phyloP scores from a whole-genome alignment of 192 early-diverging fungal genomes.

The Chytriomyces hyalinus region DNA sequence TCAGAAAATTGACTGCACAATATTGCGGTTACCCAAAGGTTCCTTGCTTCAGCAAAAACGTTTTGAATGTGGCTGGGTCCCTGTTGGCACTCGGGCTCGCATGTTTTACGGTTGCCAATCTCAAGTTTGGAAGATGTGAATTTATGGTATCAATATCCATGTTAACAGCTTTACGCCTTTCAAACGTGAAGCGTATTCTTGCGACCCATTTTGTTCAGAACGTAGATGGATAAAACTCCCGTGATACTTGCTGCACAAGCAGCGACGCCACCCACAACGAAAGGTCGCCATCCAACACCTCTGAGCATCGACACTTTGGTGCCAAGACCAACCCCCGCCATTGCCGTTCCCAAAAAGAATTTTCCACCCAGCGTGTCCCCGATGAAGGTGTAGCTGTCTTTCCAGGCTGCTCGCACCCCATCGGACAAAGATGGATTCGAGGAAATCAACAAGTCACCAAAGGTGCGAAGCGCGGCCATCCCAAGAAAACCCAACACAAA shows the following conservation, averaged over 20 bases:
- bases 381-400: not conserved
- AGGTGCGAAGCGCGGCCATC: slow-evolving; percentile 3
- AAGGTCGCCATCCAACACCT: slow-evolving; percentile 5
- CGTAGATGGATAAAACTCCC: not conserved
- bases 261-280: slow-evolving; percentile 8
- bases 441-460: not conserved
- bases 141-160: too few species aligned
- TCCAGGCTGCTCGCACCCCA: not conserved
- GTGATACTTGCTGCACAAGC: not conserved
- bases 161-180: too few species aligned
- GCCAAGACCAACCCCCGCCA: slow-evolving; percentile 11
- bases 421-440: not conserved
- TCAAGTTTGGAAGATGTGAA: too few species aligned
- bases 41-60: too few species aligned
- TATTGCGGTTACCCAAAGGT: too few species aligned
- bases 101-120: too few species aligned
- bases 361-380: slow-evolving; percentile 6
- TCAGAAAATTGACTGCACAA: too few species aligned
- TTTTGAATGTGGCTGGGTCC: too few species aligned
- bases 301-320: not conserved
- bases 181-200: too few species aligned
- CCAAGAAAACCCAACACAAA: slow-evolving; percentile 22
- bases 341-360: slow-evolving; percentile 8
- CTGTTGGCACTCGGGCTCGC: too few species aligned
- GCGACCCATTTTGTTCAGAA: slow-evolving; percentile 1